phyloP scores from a whole-genome alignment of 2,329 filamentous ascomycete genomes.

The Nannizziopsis barbatae region DNA sequence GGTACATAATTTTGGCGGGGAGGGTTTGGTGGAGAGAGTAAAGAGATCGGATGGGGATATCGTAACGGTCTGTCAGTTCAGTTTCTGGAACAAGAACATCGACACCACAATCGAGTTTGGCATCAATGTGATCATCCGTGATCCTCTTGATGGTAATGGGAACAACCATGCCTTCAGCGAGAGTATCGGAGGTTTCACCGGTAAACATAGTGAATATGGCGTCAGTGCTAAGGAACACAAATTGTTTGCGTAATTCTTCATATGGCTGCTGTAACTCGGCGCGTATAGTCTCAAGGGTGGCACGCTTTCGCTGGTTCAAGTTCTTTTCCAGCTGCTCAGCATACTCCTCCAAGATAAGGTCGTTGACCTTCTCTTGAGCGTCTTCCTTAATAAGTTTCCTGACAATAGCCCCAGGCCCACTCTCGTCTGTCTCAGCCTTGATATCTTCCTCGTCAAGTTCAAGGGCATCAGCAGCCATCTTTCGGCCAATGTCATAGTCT shows the following conservation, averaged over 20 bases:
- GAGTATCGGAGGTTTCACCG: constrained; percentile 73
- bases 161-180: constrained; percentile 84
- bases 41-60: constrained; percentile 57
- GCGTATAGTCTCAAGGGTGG: constrained; percentile 90
- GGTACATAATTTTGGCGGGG: constrained; percentile 73
- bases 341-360: constrained; percentile 91
- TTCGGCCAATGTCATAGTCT: constrained; percentile 93
- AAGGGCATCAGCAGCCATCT: constrained; percentile 94
- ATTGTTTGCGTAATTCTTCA: constrained; percentile 80
- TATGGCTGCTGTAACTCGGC: constrained; percentile 87
- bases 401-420: constrained; percentile 79
- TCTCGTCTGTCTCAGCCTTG: constrained; percentile 83
- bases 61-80: constrained; percentile 63
- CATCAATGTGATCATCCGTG: constrained; percentile 85
- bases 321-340: constrained; percentile 89
- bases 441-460: constrained; percentile 97
- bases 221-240: constrained; percentile 56
- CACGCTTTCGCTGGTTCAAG: constrained; percentile 87
- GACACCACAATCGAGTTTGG: constrained; percentile 85
- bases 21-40: constrained; percentile 72
- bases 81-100: constrained; percentile 76
- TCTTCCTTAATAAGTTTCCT: constrained; percentile 92
- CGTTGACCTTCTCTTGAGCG: constrained; percentile 87
- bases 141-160: constrained; percentile 79
- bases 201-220: constrained; percentile 96